Conservation (phyloP, 1,284 basidiomycete genomes). For the Rhodotorula glutinis region DNA sequence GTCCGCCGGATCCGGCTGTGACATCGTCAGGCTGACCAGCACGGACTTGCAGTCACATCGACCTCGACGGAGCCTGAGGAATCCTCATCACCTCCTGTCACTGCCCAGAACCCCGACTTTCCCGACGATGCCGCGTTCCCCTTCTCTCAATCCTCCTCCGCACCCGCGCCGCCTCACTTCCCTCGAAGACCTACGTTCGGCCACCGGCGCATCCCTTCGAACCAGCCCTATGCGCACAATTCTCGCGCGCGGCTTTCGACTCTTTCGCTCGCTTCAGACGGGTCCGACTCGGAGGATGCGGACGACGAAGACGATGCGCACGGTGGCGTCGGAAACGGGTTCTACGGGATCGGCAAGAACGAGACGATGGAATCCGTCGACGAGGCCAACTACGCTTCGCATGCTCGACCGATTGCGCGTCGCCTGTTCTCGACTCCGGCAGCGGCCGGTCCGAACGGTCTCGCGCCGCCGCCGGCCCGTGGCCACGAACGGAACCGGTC, state of each 20-base stretch:
- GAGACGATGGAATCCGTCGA: slow-evolving; percentile 49
- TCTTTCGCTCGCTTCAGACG: slow-evolving; percentile 27
- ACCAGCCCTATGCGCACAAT: slow-evolving; percentile 13
- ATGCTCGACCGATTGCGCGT: slow-evolving; percentile 1
- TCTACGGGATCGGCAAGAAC: slow-evolving; percentile 46
- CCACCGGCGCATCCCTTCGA: slow-evolving; percentile 12
- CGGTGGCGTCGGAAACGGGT: slow-evolving; percentile 17
- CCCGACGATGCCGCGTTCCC: slow-evolving; percentile 32
- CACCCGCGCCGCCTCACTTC: slow-evolving; percentile 20
- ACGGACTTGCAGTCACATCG: background rate
- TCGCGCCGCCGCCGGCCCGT: background rate
- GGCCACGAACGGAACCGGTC: slow-evolving; percentile 2
- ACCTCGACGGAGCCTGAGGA: background rate
- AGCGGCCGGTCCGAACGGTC: background rate
- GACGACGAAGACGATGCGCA: slow-evolving; percentile 1
- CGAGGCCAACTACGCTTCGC: slow-evolving; percentile 6
- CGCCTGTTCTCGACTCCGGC: slow-evolving; percentile 2
- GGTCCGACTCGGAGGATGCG: slow-evolving; percentile 18
- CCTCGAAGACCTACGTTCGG: slow-evolving; percentile 25
- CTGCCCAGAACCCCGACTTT: slow-evolving; percentile 1
- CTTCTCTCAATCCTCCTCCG: slow-evolving; percentile 15
- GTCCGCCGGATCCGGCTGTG: background rate
- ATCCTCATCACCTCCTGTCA: background rate
- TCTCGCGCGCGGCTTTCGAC: slow-evolving; percentile 20
- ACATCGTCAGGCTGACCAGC: background rate